Percentiles rank a stretch among this genome's conserved stretches.
Conservation (phyloP, 768 basidiomycete genomes). For the Gloeostereum incarnatum region DNA sequence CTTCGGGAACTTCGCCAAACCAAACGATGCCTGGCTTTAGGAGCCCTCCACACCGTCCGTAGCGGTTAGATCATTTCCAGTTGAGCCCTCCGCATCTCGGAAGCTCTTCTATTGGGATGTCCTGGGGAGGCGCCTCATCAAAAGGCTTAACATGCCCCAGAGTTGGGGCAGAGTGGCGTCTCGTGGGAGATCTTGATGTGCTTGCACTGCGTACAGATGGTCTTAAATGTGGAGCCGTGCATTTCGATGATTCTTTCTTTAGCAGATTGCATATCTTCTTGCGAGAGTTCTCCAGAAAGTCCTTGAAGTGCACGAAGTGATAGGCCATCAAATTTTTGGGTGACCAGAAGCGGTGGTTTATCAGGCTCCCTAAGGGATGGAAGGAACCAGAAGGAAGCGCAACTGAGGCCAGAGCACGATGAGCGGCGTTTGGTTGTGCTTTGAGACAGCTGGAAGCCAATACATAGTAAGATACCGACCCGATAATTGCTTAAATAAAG, state of each 20-base stretch:
- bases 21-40: slow-evolving; percentile 47
- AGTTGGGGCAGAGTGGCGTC: slow-evolving; percentile 35
- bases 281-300: slow-evolving; percentile 10
- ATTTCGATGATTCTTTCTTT: slow-evolving; percentile 58
- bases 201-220: slow-evolving; percentile 39
- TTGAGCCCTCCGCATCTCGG: too few species aligned
- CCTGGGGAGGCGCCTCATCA: slow-evolving; percentile 23
- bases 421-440: slow-evolving; percentile 47
- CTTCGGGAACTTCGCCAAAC: slow-evolving; percentile 40
- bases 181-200: slow-evolving; percentile 27
- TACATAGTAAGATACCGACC: neutral
- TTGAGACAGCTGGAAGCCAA: slow-evolving; percentile 28
- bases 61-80: slow-evolving; percentile 28
- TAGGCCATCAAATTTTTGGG: slow-evolving; percentile 55
- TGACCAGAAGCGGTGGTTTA: too few species aligned
- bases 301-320: slow-evolving; percentile 27
- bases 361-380: too few species aligned
- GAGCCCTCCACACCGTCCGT: slow-evolving; percentile 33
- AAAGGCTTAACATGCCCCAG: slow-evolving; percentile 32
- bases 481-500: slow-evolving; percentile 7
- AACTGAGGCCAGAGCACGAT: slow-evolving; percentile 36
- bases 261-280: neutral
- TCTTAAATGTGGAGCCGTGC: slow-evolving; percentile 52
- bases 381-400: slow-evolving; percentile 30
- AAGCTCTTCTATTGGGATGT: too few species aligned